Evolutionary conservation across 2,329 filamentous ascomycete genomes (phyloP).

Genomic region (Penicillium nordicum): DNA sequence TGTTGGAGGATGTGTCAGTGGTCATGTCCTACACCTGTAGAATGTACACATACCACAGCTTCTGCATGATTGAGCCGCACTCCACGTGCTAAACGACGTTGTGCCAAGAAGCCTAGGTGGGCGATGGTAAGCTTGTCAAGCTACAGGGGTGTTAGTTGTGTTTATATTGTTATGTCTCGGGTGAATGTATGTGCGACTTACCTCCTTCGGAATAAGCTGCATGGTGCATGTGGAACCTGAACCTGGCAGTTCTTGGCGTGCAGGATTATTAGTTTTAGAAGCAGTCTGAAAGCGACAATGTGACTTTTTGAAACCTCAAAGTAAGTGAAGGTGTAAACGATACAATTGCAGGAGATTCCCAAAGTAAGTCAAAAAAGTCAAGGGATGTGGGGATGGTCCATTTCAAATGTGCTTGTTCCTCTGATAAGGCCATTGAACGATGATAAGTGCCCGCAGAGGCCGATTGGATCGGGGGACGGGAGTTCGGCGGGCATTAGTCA

Average conservation of each 20-base stretch:
- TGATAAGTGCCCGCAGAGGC: slow-evolving; percentile 22
- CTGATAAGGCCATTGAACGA: slow-evolving; percentile 11
- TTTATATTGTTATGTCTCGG: background rate
- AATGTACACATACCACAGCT: slow-evolving; percentile 60
- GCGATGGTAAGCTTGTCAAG: slow-evolving; percentile 94
- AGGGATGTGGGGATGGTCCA: slow-evolving; percentile 20
- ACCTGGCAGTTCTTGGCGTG: slow-evolving; percentile 17
- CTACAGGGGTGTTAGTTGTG: slow-evolving; percentile 46
- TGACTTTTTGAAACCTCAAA: background rate
- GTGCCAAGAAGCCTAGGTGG: slow-evolving; percentile 81
- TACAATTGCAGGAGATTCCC: background rate
- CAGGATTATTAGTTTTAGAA: slow-evolving; percentile 1
- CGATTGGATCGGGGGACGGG: slow-evolving; percentile 19
- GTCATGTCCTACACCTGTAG: background rate
- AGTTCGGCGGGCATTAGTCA: slow-evolving; percentile 23
- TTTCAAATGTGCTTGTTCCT: slow-evolving; percentile 7
- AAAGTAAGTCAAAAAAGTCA: background rate
- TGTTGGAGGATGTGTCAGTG: slow-evolving; percentile 16
- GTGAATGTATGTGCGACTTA: slow-evolving; percentile 20
- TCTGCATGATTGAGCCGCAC: slow-evolving; percentile 88
- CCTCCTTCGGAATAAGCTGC: slow-evolving; percentile 49
- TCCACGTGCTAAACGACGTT: slow-evolving; percentile 81
- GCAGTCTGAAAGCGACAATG: background rate
- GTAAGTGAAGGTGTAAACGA: background rate
- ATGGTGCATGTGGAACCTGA: slow-evolving; percentile 31